Evolutionary conservation across 129 eudicot species (phyloP).

Genomic region (Smallanthus sonchifolius): DNA sequence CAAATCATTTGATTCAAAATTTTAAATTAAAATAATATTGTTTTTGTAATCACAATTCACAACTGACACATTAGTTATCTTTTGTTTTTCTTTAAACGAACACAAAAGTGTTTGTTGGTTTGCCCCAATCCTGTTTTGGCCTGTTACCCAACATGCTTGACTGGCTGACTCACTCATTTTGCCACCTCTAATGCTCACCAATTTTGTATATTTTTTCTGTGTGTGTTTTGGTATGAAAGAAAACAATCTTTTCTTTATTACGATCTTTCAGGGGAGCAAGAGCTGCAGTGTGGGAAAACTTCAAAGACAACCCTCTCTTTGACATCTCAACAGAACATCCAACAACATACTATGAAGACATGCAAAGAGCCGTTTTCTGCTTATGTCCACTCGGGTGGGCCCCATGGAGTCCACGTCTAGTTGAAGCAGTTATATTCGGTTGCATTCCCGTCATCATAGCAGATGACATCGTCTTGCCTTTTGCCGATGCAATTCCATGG

Average conservation of each 20-base stretch:
- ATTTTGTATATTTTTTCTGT: not conserved
- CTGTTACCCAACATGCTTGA: not conserved
- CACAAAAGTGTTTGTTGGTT: not conserved
- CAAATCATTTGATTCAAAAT: not conserved
- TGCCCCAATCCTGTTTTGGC: not conserved
- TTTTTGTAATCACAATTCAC: not conserved
- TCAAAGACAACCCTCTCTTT: conserved; percentile 90
- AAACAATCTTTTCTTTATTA: not conserved
- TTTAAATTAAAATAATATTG: not conserved
- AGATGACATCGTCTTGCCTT: conserved; percentile 89
- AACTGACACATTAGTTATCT: not conserved
- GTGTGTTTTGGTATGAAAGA: not conserved
- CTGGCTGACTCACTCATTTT: not conserved
- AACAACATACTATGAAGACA: conserved; percentile 93
- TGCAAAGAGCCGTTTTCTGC: conserved; percentile 91
- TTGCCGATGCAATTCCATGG: conserved; percentile 98
- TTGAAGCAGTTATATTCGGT: conserved; percentile 99
- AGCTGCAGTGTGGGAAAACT: conserved; percentile 99
- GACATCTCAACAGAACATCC: conserved; percentile 98
- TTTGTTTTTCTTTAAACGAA: not conserved
- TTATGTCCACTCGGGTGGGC: conserved; percentile 98
- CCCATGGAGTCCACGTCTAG: conserved; percentile 96
- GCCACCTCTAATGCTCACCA: not conserved
- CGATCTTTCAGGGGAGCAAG: conserved; percentile 80
- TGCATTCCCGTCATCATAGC: conserved; percentile 97